Percentiles rank a stretch among this genome's conserved stretches.
These are phyloP conservation scores for Suhomyces pyralidae DNA, from an alignment of 805 yeast species.

Conservation along the genomic window DNA sequence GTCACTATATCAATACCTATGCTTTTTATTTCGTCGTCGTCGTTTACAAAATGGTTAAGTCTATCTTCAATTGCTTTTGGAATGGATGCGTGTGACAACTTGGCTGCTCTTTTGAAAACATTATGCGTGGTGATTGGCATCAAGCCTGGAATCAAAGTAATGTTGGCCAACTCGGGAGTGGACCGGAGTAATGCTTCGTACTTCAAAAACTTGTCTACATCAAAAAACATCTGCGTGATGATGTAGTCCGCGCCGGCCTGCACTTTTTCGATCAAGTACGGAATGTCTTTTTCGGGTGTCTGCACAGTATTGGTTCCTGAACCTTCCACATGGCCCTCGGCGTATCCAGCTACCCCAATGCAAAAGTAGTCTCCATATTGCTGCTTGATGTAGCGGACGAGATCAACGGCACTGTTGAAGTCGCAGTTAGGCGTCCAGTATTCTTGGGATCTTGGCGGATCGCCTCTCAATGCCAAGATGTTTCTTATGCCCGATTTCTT, in stretches of 20 bases:
- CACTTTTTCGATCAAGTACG: conserved; percentile 77
- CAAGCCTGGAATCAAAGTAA: conserved; percentile 78
- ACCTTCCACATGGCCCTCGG: conserved; percentile 96
- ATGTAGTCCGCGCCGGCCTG: conserved; percentile 95
- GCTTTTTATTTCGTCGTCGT: conserved; percentile 75
- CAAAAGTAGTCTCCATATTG: conserved; percentile 80
- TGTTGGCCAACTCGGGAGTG: conserved; percentile 37
- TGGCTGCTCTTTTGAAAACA: conserved; percentile 84
- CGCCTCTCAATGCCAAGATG: conserved; percentile 92
- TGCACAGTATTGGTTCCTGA: conserved; percentile 57
- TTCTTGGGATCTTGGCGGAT: conserved; percentile 81
- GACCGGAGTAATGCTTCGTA: conserved; percentile 57
- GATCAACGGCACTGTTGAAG: conserved; percentile 78
- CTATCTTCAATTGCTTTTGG: conserved; percentile 53
- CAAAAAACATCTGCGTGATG: conserved; percentile 88
- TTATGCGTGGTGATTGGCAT: conserved; percentile 88
- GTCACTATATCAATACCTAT: conserved; percentile 75
- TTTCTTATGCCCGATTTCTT: conserved; percentile 77
- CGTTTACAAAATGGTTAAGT: conserved; percentile 55
- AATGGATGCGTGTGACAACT: conserved; percentile 79
- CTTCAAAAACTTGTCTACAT: conserved; percentile 67
- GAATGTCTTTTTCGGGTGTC: conserved; percentile 65
- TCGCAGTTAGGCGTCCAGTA: conserved; percentile 54
- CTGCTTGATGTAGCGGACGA: conserved; percentile 73
- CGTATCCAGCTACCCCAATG: conserved; percentile 96